Evolutionary conservation across 202 grass and related monocot genomes (phyloP), one percentile per base, ranked within the genome.

Genomic region (Tripidium arundinaceum): DNA sequence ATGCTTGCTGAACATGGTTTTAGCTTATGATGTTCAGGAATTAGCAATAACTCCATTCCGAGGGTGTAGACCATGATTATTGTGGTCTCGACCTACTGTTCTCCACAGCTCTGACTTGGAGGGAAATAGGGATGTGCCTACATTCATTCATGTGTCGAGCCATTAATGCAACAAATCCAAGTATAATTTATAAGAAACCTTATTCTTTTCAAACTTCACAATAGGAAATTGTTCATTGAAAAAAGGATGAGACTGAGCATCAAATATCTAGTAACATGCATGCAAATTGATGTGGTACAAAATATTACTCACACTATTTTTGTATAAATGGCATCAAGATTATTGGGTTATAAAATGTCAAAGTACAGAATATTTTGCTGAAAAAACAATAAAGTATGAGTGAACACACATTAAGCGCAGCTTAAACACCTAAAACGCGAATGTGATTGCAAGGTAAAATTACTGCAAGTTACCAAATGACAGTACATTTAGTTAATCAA

Each of bases 41-140:
- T 26, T 55, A 72, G n/a, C 46, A 76, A 65, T 64, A 65, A 70
- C 63, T 78, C 26, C 79, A 63, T 50, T 74, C 10, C 6, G 3
- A 15, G 0, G 62, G 31, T 58, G 36, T 46, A 26, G 1, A 38
- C 22, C 7, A 34, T 68, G 81, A 79, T 75, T 54, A 91, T 58
- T 89, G 83, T 15, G 78, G 52, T 9, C 86, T 74, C 40, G 70
- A 47, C 59, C 91, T 84, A 70, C 83, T 91, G 79, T 83, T 91
- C 68, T 94, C 91, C 1, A 84, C 91, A 12, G 88, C 88, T 87
- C 81, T 89, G 22, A 94, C 91, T 80, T 89, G 91, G 72, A 85
- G 52, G n/a, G 14, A 94, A 94, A 45, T 94, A 94, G 3, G 91
- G 86, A 69, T 94, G 91, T 47, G 86, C 86, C 91, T 91, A 74